phyloP scores from a whole-genome alignment of 106 monocot genomes.

The Xerophyta viscosa region DNA sequence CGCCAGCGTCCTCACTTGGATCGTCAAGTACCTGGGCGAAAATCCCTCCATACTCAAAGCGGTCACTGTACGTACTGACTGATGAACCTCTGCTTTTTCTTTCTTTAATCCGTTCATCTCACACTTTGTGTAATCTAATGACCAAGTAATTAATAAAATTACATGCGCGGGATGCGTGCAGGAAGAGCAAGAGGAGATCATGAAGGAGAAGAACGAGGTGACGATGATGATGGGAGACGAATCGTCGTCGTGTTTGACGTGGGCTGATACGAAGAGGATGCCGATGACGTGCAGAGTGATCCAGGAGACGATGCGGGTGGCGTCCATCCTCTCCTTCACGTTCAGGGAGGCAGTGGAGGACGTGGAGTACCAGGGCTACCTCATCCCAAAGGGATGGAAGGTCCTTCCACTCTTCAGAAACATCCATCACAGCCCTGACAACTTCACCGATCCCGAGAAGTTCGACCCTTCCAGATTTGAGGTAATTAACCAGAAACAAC shows the following conservation, averaged over 20 bases:
- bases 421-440: slow-evolving; percentile 84
- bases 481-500: slow-evolving; percentile 22
- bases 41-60: slow-evolving; percentile 64
- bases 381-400: slow-evolving; percentile 98
- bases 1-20: slow-evolving; percentile 91
- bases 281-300: slow-evolving; percentile 69
- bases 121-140: too few species aligned
- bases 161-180: too few species aligned
- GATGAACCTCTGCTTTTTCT: too few species aligned
- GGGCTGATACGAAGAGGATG: slow-evolving; percentile 86
- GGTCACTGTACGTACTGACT: slow-evolving; percentile 66
- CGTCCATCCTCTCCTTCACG: slow-evolving; percentile 87
- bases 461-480: slow-evolving; percentile 95
- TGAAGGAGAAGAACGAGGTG: slow-evolving; percentile 34
- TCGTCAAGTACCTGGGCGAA: slow-evolving; percentile 89
- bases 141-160: too few species aligned
- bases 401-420: slow-evolving; percentile 88
- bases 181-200: slow-evolving; percentile 88
- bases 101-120: too few species aligned
- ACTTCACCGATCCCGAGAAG: slow-evolving; percentile 74
- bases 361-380: slow-evolving; percentile 85
- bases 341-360: slow-evolving; percentile 93
- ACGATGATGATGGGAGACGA: slow-evolving; percentile 11
- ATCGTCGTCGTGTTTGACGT: slow-evolving; percentile 28
- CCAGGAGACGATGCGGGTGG: slow-evolving; percentile 83